Conservation (phyloP, 2,329 filamentous ascomycete species). For the Leptodontidium sp. region DNA sequence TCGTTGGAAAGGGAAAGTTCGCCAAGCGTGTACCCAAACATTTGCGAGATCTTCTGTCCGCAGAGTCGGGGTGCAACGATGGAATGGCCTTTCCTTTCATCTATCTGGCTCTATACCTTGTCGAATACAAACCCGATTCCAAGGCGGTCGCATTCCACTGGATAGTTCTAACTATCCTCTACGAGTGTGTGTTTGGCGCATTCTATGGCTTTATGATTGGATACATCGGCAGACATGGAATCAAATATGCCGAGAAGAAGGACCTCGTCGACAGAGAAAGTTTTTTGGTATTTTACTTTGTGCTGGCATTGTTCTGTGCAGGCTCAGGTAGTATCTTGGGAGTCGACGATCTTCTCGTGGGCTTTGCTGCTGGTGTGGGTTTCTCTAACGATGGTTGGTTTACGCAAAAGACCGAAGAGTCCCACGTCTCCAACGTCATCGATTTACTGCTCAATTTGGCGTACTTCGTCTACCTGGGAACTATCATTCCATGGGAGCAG, state of each 20-base stretch:
- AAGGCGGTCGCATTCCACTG: constrained; percentile 80
- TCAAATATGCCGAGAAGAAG: constrained; percentile 84
- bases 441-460: constrained; percentile 95
- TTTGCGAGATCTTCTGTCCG: constrained; percentile 91
- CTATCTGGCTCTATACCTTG: constrained; percentile 89
- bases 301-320: constrained; percentile 90
- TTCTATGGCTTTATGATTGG: constrained; percentile 88
- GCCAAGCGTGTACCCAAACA: constrained; percentile 97
- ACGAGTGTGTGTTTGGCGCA: constrained; percentile 94
- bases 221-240: constrained; percentile 88
- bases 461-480: constrained; percentile 97
- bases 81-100: constrained; percentile 99
- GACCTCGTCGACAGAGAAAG: constrained; percentile 95
- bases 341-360: constrained; percentile 91
- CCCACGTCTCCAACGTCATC: constrained; percentile 98
- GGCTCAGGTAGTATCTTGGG: constrained; percentile 92
- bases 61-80: constrained; percentile 98
- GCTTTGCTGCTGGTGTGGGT: constrained; percentile 94
- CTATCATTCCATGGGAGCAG: constrained; percentile 95
- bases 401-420: constrained; percentile 96
- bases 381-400: constrained; percentile 99
- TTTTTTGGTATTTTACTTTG: constrained; percentile 98
- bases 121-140: constrained; percentile 78
- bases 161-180: constrained; percentile 88
- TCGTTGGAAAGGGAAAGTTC: constrained; percentile 98